phyloP scores from a whole-genome alignment of 1,139 yeast species.

The Lodderomyces parapsilosis region DNA sequence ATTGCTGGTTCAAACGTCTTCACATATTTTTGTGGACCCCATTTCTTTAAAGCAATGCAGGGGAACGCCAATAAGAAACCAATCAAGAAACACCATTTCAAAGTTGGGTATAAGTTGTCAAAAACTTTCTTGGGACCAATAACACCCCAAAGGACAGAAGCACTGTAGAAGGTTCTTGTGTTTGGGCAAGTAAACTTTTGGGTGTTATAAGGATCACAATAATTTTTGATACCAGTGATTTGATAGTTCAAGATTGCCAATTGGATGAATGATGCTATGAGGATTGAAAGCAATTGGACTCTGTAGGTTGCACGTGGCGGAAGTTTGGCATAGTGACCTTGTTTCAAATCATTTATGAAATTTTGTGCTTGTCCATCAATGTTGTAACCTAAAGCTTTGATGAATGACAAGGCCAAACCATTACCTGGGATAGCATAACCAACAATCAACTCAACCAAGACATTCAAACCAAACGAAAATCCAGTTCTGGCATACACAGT shows the following conservation, averaged over 20 bases:
- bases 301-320: conserved; percentile 65
- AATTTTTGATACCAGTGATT: conserved; percentile 32
- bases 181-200: conserved; percentile 52
- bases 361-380: conserved; percentile 59
- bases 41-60: conserved; percentile 41
- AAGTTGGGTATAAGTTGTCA: conserved; percentile 43
- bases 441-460: conserved; percentile 56
- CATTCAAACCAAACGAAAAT: conserved; percentile 50
- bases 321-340: conserved; percentile 61
- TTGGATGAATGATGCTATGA: conserved; percentile 44
- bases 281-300: conserved; percentile 51
- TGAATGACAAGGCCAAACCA: conserved; percentile 54
- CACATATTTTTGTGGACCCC: conserved; percentile 28
- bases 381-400: conserved; percentile 58
- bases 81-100: conserved; percentile 53
- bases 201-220: conserved; percentile 44
- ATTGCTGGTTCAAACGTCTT: conserved; percentile 43
- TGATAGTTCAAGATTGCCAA: conserved; percentile 57
- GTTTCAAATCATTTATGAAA: conserved; percentile 52
- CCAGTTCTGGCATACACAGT: conserved; percentile 57
- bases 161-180: conserved; percentile 48
- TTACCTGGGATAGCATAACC: conserved; percentile 67
- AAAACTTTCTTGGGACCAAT: conserved; percentile 65
- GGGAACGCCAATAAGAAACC: conserved; percentile 50
- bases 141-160: conserved; percentile 65